A percentile compares a stretch with the other conserved stretches of the same genome.
Conservation (phyloP, 805 yeast genomes). For the Saccharomycopsis lassenensis region DNA sequence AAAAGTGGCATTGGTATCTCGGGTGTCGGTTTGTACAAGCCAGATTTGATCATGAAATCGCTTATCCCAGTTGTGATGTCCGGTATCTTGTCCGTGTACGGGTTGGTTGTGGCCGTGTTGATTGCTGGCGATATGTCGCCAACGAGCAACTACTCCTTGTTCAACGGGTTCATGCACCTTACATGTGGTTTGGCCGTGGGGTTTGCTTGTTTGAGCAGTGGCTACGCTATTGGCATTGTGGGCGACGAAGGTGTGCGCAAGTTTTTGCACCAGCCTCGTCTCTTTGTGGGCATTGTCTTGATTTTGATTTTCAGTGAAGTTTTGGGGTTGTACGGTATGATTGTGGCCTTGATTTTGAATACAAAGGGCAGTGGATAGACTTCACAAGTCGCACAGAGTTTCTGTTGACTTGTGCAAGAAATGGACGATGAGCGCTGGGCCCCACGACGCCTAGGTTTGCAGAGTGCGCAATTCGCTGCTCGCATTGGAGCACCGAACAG, state of each 20-base stretch:
- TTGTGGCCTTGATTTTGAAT: slow-evolving; percentile 83
- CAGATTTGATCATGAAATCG: slow-evolving; percentile 92
- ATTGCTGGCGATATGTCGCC: slow-evolving; percentile 79
- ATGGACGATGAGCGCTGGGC: too few relatives aligned
- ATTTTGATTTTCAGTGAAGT: slow-evolving; percentile 89
- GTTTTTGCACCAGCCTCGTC: slow-evolving; percentile 76
- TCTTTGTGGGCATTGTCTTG: slow-evolving; percentile 83
- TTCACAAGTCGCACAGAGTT: too few relatives aligned
- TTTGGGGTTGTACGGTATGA: slow-evolving; percentile 86
- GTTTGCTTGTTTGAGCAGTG: slow-evolving; percentile 90
- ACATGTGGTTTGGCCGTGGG: slow-evolving; percentile 96
- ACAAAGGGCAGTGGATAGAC: slow-evolving; percentile 70
- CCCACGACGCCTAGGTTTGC: too few relatives aligned
- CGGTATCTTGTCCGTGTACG: slow-evolving; percentile 95
- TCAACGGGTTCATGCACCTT: slow-evolving; percentile 96
- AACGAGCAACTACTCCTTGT: slow-evolving; percentile 65
- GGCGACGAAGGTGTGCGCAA: slow-evolving; percentile 91
- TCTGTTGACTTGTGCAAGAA: too few relatives aligned
- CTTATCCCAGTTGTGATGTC: slow-evolving; percentile 96
- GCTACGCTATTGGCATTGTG: slow-evolving; percentile 91
- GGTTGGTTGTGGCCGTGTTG: slow-evolving; percentile 90
- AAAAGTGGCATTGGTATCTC: slow-evolving; percentile 97
- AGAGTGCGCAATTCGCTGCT: too few relatives aligned
- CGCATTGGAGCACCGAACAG: too few relatives aligned
- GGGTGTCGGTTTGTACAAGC: slow-evolving; percentile 96